Evolutionary conservation across 257 asterid species (phyloP), one percentile per base, ranked within the genome.

Genomic region (Petunia secreta): DNA sequence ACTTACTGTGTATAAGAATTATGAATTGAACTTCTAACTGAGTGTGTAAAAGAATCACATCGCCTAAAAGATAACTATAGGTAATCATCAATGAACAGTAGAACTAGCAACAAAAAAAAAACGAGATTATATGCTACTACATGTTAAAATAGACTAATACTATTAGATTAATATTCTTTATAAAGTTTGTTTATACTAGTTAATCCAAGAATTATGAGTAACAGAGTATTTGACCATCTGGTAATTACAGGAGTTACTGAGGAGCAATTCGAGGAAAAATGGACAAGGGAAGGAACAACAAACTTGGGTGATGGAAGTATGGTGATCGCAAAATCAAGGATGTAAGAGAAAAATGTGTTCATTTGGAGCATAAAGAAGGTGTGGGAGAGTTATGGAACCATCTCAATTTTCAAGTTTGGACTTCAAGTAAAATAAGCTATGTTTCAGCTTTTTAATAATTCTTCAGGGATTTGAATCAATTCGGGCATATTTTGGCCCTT

Each of bases 181-280:
- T n/a, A n/a, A n/a, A n/a, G n/a, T n/a, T n/a, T n/a, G n/a, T n/a
- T n/a, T n/a, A n/a, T n/a, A n/a, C n/a, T n/a, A n/a, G n/a, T n/a
- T n/a, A n/a, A n/a, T n/a, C n/a, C 0, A 0, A 1, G 10, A 69
- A 46, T 16, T 76, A 75, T 60, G 2, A 77, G 73, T 13, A 50
- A 11, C 36, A 0, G 1, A 11, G 15, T 78, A 48, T 44, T 34
- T 52, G 7, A 37, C 46, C 4, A 48, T 71, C 13, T 50, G 59
- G 25, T 52, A 1, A 59, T n/a, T 79, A 84, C 80, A 95, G 98
- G 99, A 48, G 98, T 95, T 80, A 95, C 99, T 0, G 99, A 95
- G 88, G 99, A 92, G 87, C 99, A 93, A 85, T 95, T 95, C 82
- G 91, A 93, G 85, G 85, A 55, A 77, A 87, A 97, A 1, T 95